A percentile compares a stretch with the other conserved stretches of the same genome.
Evolutionary conservation across 176 grass and related monocot genomes (phyloP).

Genomic region (Hyparrhenia diplandra): DNA sequence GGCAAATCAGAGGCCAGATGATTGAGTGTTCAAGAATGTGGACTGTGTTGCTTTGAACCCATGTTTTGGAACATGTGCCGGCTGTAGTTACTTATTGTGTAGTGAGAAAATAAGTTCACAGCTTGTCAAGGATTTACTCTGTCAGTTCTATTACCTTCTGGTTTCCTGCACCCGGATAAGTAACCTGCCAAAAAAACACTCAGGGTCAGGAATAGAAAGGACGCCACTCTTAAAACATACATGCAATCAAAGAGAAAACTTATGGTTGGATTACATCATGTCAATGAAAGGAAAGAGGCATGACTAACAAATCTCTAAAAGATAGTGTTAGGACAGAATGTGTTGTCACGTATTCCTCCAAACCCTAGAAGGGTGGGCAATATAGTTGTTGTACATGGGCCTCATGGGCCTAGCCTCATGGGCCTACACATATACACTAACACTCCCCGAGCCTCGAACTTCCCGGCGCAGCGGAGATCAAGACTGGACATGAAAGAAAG

Average conservation of each 20-base stretch:
- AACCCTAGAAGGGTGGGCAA: no score
- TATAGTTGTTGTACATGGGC: no score
- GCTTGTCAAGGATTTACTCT: background rate
- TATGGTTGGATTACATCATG: background rate
- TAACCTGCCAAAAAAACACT: conserved; percentile 43
- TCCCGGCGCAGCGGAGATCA: no score
- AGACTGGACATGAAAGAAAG: no score
- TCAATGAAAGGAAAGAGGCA: background rate
- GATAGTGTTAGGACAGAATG: no score
- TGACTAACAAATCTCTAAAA: background rate
- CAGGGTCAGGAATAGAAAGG: background rate
- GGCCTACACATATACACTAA: no score
- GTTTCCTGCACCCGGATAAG: conserved; percentile 47
- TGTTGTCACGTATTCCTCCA: no score
- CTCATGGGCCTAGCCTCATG: no score
- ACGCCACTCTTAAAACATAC: background rate
- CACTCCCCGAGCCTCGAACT: no score
- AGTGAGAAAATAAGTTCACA: background rate
- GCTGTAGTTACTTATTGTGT: background rate
- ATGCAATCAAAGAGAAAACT: conserved; percentile 21
- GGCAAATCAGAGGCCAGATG: background rate
- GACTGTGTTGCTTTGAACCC: background rate
- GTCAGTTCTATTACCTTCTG: conserved; percentile 52
- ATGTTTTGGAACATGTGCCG: background rate
- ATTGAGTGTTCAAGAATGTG: conserved; percentile 2